phyloP scores from a whole-genome alignment of 2,329 filamentous ascomycete species.

The Trichoderma pleuroti region DNA sequence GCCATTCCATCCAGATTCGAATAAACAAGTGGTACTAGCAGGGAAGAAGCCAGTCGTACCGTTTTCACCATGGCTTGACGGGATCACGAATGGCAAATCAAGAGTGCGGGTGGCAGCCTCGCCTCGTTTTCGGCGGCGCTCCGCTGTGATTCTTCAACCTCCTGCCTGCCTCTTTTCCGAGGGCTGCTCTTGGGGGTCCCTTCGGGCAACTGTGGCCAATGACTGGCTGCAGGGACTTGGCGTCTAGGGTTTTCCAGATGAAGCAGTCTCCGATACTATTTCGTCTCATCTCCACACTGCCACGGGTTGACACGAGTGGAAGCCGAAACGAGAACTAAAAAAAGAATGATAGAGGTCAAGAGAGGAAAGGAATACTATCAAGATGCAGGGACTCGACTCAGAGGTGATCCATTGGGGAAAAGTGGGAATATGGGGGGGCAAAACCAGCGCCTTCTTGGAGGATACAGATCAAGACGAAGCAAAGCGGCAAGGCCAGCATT shows the following conservation, averaged over 20 bases:
- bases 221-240: background rate
- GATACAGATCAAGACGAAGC: background rate
- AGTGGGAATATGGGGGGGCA: background rate
- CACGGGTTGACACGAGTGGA: too few relatives aligned
- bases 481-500: background rate
- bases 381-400: background rate
- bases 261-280: background rate
- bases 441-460: background rate
- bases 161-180: background rate
- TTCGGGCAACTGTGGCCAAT: background rate
- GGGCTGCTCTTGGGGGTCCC: background rate
- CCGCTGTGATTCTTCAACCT: background rate
- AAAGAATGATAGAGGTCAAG: background rate
- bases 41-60: background rate
- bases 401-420: background rate
- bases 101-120: background rate
- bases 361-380: background rate
- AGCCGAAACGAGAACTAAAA: background rate
- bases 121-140: background rate
- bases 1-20: slow-evolving; percentile 3
- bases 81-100: background rate
- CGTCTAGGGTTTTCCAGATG: background rate
- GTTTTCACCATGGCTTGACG: background rate
- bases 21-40: background rate
- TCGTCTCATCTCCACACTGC: background rate